Conservation (phyloP, 257 asterid genomes). For the Eustoma russellianum region DNA sequence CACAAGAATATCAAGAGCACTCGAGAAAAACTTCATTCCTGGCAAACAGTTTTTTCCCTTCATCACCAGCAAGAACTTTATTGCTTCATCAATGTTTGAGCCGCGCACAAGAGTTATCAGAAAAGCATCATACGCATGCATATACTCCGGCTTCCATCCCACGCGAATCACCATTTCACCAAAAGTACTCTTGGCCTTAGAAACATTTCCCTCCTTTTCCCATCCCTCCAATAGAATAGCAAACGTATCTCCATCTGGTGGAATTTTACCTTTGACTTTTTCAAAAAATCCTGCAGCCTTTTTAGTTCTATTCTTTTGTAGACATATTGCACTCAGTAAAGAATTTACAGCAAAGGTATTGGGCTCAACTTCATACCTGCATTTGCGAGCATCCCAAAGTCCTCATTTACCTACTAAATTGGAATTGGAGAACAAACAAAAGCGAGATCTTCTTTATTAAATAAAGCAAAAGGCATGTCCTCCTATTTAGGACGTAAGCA, state of each 20-base stretch:
- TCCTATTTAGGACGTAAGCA: no score
- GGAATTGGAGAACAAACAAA: background rate
- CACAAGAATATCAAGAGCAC: conserved; percentile 46
- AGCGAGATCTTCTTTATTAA: background rate
- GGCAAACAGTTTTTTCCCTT: conserved; percentile 62
- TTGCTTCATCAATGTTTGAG: conserved; percentile 44
- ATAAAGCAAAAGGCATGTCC: background rate
- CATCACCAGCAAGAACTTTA: conserved; percentile 65
- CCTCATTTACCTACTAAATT: background rate
- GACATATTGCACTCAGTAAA: conserved; percentile 66
- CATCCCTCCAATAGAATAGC: conserved; percentile 71
- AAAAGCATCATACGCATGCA: conserved; percentile 58
- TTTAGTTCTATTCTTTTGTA: conserved; percentile 39
- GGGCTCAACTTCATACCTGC: conserved; percentile 62
- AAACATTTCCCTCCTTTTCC: conserved; percentile 64
- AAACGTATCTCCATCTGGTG: conserved; percentile 59
- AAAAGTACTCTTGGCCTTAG: conserved; percentile 49
- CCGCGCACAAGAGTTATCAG: conserved; percentile 50
- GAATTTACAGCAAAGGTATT: conserved; percentile 54
- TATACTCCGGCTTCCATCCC: conserved; percentile 56
- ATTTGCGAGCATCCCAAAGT: conserved; percentile 27
- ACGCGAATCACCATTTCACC: conserved; percentile 66
- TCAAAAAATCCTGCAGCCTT: conserved; percentile 55
- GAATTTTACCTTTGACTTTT: conserved; percentile 32
- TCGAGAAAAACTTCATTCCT: conserved; percentile 62